Evolutionary conservation across 1,284 basidiomycete genomes (phyloP).

Genomic region (Ceratobasidium sp.): DNA sequence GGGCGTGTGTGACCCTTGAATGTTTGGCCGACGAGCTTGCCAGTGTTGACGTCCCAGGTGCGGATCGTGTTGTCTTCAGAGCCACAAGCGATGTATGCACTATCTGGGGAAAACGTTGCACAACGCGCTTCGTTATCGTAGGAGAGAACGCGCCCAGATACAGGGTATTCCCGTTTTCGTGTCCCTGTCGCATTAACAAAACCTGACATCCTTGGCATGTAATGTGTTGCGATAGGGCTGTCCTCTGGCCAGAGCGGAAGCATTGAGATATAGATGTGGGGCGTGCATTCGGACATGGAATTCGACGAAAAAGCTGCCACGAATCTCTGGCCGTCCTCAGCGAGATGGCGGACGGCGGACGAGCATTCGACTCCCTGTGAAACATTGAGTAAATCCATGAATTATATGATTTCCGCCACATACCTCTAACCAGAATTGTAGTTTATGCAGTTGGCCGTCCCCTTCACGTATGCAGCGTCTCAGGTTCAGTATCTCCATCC

Average conservation of each 20-base stretch:
- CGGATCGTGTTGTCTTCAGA: too few species aligned
- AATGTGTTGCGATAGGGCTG: background rate
- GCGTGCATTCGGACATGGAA: background rate
- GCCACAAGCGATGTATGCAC: too few species aligned
- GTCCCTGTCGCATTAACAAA: background rate
- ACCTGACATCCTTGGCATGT: background rate
- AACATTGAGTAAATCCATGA: too few species aligned
- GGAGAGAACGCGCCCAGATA: too few species aligned
- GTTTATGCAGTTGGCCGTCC: background rate
- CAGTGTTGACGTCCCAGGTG: too few species aligned
- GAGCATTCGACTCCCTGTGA: background rate
- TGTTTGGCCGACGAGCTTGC: too few species aligned
- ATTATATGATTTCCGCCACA: background rate
- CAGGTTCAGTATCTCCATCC: conserved; percentile 25
- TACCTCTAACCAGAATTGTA: background rate
- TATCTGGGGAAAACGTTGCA: too few species aligned
- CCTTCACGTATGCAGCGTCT: background rate
- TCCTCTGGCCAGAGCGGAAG: background rate
- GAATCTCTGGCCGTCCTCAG: background rate
- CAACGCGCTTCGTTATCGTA: too few species aligned
- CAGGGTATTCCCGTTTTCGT: too few species aligned
- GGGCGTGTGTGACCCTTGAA: too few species aligned
- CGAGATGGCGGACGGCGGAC: background rate
- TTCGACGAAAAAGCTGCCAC: background rate
- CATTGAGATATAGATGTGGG: background rate